Evolutionary conservation across 2,329 filamentous ascomycete genomes (phyloP).

Genomic region (Mycosphaerelloides madeirae): DNA sequence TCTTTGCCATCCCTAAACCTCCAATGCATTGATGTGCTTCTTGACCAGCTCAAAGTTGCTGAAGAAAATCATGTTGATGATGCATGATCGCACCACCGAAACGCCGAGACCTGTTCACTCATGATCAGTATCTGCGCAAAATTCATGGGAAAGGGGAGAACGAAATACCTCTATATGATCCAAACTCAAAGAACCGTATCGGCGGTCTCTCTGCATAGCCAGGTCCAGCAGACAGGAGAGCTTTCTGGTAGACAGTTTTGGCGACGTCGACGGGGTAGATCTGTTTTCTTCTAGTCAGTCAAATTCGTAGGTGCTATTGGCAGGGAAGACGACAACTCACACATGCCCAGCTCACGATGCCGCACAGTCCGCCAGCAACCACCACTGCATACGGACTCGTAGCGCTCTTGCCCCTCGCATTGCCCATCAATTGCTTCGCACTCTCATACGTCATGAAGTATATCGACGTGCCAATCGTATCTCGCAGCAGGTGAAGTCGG

Average conservation of each 20-base stretch:
- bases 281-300: constrained; percentile 28
- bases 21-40: constrained; percentile 45
- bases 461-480: constrained; percentile 76
- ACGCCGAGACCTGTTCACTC: constrained; percentile 56
- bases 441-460: constrained; percentile 91
- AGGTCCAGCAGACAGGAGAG: constrained; percentile 64
- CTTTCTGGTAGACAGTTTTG: constrained; percentile 81
- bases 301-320: background rate
- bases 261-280: constrained; percentile 68
- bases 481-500: constrained; percentile 74
- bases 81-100: constrained; percentile 74
- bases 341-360: constrained; percentile 78
- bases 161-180: constrained; percentile 70
- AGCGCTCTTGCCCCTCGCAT: constrained; percentile 66
- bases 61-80: constrained; percentile 87
- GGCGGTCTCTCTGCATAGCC: constrained; percentile 53
- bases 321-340: constrained; percentile 44
- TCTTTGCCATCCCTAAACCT: constrained; percentile 6
- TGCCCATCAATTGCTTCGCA: constrained; percentile 74
- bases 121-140: background rate
- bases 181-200: constrained; percentile 70
- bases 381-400: constrained; percentile 76
- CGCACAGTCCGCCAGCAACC: constrained; percentile 72
- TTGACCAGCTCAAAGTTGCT: constrained; percentile 82
- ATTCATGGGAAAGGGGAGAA: no score